These are phyloP conservation scores for Corymbia calophylla DNA, from an alignment of 441 rosid genomes.

Conservation along the genomic window DNA sequence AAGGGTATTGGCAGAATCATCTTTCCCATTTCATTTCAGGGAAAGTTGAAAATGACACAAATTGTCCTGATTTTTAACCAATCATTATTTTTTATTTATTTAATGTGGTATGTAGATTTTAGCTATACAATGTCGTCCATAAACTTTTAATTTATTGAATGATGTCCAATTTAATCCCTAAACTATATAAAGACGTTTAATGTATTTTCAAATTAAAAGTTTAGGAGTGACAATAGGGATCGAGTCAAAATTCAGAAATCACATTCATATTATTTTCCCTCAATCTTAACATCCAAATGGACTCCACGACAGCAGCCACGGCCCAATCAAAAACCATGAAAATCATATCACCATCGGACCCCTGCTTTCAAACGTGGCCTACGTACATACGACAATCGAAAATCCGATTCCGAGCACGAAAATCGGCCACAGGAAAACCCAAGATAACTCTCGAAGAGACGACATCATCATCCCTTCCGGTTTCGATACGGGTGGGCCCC, in stretches of 20 bases:
- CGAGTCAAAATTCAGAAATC: too few relatives aligned
- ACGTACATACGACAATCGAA: background rate
- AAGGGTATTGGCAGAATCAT: background rate
- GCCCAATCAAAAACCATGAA: background rate
- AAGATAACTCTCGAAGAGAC: background rate
- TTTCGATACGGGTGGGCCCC: background rate
- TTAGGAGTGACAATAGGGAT: too few relatives aligned
- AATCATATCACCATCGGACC: background rate
- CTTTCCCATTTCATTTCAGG: background rate
- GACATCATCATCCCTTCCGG: background rate
- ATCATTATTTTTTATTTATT: too few relatives aligned
- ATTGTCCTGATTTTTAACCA: accelerated
- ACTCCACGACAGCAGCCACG: accelerated
- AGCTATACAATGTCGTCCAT: accelerated
- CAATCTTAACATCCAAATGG: background rate
- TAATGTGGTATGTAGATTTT: accelerated
- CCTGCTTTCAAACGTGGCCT: background rate
- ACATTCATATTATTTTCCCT: background rate
- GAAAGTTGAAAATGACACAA: background rate
- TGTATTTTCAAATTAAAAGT: too few relatives aligned
- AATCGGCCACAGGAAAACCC: background rate
- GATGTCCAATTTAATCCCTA: too few relatives aligned
- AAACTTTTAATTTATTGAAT: too few relatives aligned
- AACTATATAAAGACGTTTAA: too few relatives aligned
- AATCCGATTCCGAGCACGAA: background rate